phyloP scores from a whole-genome alignment of 1,139 yeast genomes.

The Arxiozyma slooffiae region DNA sequence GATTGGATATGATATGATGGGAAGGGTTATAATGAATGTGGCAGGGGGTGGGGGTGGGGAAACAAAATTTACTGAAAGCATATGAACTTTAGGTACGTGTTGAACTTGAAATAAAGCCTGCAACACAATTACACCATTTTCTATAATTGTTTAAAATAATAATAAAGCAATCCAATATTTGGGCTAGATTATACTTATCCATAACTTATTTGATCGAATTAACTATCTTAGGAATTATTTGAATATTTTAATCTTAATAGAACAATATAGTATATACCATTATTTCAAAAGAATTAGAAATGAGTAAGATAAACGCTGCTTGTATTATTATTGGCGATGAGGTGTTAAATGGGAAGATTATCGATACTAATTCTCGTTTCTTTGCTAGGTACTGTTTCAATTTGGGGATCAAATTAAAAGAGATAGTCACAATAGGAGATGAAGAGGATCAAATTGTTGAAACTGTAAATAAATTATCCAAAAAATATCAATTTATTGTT shows the following conservation, averaged over 20 bases:
- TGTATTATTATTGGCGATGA: slow-evolving; percentile 70
- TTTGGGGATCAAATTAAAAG: slow-evolving; percentile 53
- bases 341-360: slow-evolving; percentile 76
- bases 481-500: slow-evolving; percentile 55
- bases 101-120: background rate
- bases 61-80: too few species aligned
- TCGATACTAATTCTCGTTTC: slow-evolving; percentile 64
- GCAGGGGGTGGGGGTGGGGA: too few species aligned
- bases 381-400: slow-evolving; percentile 65
- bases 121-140: background rate
- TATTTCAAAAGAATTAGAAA: background rate
- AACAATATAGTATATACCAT: background rate
- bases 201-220: too few species aligned
- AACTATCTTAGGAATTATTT: too few species aligned
- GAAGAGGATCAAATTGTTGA: slow-evolving; percentile 54
- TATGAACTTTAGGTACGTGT: too few species aligned
- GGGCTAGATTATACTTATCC: background rate
- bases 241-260: background rate
- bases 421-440: slow-evolving; percentile 69
- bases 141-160: too few species aligned
- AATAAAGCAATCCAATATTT: too few species aligned
- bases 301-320: slow-evolving; percentile 22
- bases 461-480: slow-evolving; percentile 40
- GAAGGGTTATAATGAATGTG: too few species aligned
- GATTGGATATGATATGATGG: background rate